A percentile compares a stretch with the other conserved stretches of the same genome.
Evolutionary conservation across 306 rosid species (phyloP).

Genomic region (Dalbergia oliveri): DNA sequence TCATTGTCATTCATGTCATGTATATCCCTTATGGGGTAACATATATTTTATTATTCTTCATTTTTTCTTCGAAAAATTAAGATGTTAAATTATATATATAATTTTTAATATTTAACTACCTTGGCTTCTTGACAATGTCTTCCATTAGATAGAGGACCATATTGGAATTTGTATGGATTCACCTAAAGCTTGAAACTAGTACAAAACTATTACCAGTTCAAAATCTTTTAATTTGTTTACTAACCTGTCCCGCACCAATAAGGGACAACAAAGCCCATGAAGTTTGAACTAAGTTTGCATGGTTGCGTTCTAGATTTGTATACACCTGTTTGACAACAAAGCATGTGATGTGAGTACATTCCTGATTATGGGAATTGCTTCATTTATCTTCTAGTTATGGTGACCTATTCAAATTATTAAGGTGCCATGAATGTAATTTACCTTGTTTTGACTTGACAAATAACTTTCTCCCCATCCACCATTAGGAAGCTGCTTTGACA

Average conservation of each 20-base stretch:
- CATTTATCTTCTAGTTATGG: background rate
- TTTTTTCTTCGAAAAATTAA: too few species aligned
- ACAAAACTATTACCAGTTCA: background rate
- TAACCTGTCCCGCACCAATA: constrained; percentile 78
- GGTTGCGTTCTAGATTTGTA: constrained; percentile 62
- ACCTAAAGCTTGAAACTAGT: background rate
- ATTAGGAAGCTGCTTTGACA: constrained; percentile 70
- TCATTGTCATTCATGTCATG: background rate
- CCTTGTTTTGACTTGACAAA: constrained; percentile 73
- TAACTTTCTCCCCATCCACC: constrained; percentile 94
- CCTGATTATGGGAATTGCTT: background rate
- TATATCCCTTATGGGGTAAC: too few species aligned
- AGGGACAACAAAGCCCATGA: constrained; percentile 82
- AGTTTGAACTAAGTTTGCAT: constrained; percentile 68
- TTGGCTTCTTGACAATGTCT: too few species aligned
- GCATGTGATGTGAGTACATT: background rate
- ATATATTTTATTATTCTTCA: too few species aligned
- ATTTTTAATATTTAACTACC: too few species aligned
- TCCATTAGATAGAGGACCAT: too few species aligned
- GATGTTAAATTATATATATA: too few species aligned
- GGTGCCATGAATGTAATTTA: constrained; percentile 15
- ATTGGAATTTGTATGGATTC: background rate
- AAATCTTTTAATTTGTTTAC: constrained; percentile 2
- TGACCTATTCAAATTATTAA: background rate
- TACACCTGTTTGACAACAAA: constrained; percentile 54